Evolutionary conservation across 148 eudicot genomes (phyloP).

Genomic region (Fagopyrum esculentum): DNA sequence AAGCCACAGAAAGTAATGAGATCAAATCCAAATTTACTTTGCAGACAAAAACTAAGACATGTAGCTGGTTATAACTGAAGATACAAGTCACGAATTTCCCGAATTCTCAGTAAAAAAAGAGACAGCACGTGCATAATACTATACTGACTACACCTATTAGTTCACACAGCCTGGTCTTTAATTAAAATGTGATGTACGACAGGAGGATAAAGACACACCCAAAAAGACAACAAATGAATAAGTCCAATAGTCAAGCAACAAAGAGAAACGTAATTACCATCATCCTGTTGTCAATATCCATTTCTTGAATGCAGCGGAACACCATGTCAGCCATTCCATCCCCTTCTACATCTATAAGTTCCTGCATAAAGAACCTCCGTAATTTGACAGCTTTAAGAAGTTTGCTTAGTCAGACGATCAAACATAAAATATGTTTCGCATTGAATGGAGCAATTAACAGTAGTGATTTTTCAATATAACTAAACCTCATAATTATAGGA

Average conservation of each 20-base stretch:
- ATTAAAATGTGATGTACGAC: neutral
- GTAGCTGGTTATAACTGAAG: neutral
- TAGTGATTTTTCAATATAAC: neutral
- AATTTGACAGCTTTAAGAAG: neutral
- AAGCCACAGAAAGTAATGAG: too few species aligned
- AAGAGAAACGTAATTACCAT: slow-evolving; percentile 42
- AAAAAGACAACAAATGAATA: neutral
- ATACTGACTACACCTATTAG: neutral
- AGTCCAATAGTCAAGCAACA: neutral
- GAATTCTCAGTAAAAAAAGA: neutral
- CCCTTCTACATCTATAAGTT: slow-evolving; percentile 97
- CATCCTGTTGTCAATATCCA: slow-evolving; percentile 99
- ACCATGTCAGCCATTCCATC: slow-evolving; percentile 99
- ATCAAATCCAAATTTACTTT: neutral
- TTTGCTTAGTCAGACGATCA: neutral
- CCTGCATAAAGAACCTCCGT: slow-evolving; percentile 39
- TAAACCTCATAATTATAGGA: neutral
- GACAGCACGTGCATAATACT: neutral
- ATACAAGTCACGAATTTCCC: neutral
- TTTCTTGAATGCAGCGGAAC: slow-evolving; percentile 94
- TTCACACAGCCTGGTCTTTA: neutral
- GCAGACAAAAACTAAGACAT: neutral
- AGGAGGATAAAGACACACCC: neutral
- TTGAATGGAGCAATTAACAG: neutral
- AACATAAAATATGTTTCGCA: slow-evolving; percentile 9